A percentile compares a stretch with the other conserved stretches of the same genome.
phyloP scores from a whole-genome alignment of 1,139 yeast genomes.

The Yamadazyma buinensis region DNA sequence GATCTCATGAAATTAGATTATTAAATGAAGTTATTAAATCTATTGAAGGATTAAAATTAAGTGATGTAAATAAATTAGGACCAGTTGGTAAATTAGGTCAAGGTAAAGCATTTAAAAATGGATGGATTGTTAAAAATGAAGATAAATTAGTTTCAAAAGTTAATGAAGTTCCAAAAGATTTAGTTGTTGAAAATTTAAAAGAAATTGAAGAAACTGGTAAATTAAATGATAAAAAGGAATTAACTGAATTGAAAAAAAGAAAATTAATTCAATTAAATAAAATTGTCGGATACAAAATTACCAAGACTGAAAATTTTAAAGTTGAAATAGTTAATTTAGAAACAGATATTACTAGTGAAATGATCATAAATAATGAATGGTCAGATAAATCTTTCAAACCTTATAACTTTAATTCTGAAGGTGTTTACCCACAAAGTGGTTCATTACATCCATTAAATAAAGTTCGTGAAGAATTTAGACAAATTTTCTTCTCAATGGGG shows the following conservation, averaged over 20 bases:
- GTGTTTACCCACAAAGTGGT: constrained; percentile 81
- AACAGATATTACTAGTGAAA: constrained; percentile 91
- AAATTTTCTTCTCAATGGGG: constrained; percentile 95
- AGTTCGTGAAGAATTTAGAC: constrained; percentile 96
- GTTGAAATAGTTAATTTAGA: constrained; percentile 76
- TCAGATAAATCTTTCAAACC: constrained; percentile 84
- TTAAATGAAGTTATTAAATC: constrained; percentile 71
- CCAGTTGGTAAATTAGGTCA: constrained; percentile 87
- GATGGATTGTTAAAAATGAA: constrained; percentile 90
- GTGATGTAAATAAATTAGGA: constrained; percentile 82
- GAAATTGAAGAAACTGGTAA: constrained; percentile 58
- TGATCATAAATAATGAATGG: constrained; percentile 82
- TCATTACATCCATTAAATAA: constrained; percentile 95
- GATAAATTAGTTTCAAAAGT: constrained; percentile 68
- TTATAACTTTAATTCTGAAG: constrained; percentile 94
- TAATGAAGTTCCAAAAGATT: constrained; percentile 51
- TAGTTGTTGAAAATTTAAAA: constrained; percentile 61
- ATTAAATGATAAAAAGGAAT: constrained; percentile 58
- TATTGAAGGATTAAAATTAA: constrained; percentile 74
- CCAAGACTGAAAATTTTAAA: constrained; percentile 82
- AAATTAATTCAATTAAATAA: constrained; percentile 75
- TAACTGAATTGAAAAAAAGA: constrained; percentile 88
- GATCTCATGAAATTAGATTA: constrained; percentile 88
- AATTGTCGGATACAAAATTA: constrained; percentile 68
- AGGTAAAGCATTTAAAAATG: constrained; percentile 97